Evolutionary conservation across 2,329 filamentous ascomycete species (phyloP), one percentile per base, ranked within the genome.

Genomic region (Beauveria rudraprayagi): DNA sequence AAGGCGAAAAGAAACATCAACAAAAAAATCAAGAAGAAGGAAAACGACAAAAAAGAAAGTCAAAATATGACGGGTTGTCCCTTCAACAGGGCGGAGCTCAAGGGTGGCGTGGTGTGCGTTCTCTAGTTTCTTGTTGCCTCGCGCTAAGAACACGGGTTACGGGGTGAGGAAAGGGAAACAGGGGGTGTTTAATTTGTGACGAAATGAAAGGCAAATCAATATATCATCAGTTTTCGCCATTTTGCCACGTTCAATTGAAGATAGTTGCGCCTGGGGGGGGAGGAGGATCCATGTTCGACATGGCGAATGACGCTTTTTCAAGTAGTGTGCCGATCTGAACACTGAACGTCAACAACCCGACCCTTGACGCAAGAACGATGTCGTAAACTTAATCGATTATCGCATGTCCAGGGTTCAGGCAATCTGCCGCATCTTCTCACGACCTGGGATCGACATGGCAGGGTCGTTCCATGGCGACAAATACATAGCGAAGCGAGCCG

Each of bases 231-330:
- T 46, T 24, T 50, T 50, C 24, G 5, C 9, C 16, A 19, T 19
- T 41, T 34, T 60, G 48, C 57, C 57, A 60, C 50, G 57, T 60
- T 60, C 40, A 30, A 40, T 28, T 53, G 56, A 51, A 50, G 56
- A 60, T 40, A 54, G 11, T 8, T 41, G 34, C 9, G 34, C 28
- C 44, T 7, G 55, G 34, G 11, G 34, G 34, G 2, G 16, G 34
- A 8, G 2, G 16, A 11, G 8, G 14, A 57, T 57, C 44, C 55
- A 40, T 56, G 43, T 9, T 14, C 37, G 14, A 43, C 40, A 43
- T 43, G 40, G 5, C 11, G 11, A 37, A 16, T 14, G 11, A 14
- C 11, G 34, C 34, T 11, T 16, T 37, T 37, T 37, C 11, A 16
- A 37, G 34, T 11, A 37, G 11, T 16, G 34, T 37, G 34, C 11